Evolutionary conservation across 371 early-diverging fungal species (phyloP).

Genomic region (Sporodiniella umbellata): DNA sequence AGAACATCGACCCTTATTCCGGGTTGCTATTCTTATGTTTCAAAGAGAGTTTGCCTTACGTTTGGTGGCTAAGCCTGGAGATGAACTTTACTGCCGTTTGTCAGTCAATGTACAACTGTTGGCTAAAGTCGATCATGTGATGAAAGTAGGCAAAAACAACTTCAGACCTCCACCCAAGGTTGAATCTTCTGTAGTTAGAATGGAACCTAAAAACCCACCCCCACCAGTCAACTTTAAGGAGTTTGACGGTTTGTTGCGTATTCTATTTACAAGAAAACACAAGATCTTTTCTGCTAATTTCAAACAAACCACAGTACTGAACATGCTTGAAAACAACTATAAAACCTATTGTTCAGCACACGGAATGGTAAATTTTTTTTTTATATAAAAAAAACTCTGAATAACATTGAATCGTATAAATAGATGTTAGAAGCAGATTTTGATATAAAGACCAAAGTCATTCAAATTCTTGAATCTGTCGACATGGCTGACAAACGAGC

Average conservation of each 20-base stretch:
- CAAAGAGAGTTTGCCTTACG: constrained; percentile 96
- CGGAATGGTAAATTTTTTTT: constrained; percentile 61
- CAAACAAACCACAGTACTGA: constrained; percentile 80
- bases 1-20: constrained; percentile 89
- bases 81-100: constrained; percentile 92
- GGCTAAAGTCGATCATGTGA: constrained; percentile 95
- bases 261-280: constrained; percentile 96
- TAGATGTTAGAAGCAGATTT: constrained; percentile 82
- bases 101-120: constrained; percentile 97
- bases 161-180: constrained; percentile 99
- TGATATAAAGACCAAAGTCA: constrained; percentile 76
- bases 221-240: constrained; percentile 95
- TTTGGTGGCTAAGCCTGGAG: constrained; percentile 96
- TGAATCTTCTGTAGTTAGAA: constrained; percentile 94
- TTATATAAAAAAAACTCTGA: too few relatives aligned
- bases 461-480: constrained; percentile 63
- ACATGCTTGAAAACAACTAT: constrained; percentile 93
- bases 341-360: constrained; percentile 84
- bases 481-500: constrained; percentile 81
- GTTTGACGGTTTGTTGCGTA: constrained; percentile 97
- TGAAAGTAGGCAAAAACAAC: constrained; percentile 98
- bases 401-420: too few relatives aligned
- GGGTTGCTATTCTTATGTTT: constrained; percentile 98
- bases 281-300: constrained; percentile 90
- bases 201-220: constrained; percentile 69